Conservation (phyloP, 2,329 filamentous ascomycete species). For the Talaromyces marneffei region DNA sequence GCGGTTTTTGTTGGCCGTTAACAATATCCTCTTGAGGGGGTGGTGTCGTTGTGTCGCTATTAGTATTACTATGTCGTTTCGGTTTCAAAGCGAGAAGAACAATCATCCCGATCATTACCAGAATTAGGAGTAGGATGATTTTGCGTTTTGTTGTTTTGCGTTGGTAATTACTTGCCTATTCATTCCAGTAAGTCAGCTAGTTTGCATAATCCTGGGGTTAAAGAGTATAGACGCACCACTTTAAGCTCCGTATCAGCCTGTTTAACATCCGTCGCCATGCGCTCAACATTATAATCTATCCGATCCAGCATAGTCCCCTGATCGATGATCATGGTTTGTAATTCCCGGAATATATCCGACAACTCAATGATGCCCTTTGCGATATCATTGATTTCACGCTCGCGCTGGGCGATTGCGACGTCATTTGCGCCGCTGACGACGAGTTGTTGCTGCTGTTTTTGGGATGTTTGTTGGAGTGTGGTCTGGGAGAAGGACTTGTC, state of each 20-base stretch:
- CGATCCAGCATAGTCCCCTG: slow-evolving; percentile 87
- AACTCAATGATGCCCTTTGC: slow-evolving; percentile 97
- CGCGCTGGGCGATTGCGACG: slow-evolving; percentile 78
- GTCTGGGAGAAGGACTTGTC: slow-evolving; percentile 89
- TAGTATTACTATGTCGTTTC: slow-evolving; percentile 41
- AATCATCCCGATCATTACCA: slow-evolving; percentile 80
- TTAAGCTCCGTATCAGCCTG: slow-evolving; percentile 87
- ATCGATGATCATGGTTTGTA: slow-evolving; percentile 92
- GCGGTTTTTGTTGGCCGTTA: neutral
- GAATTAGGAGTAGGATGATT: slow-evolving; percentile 78
- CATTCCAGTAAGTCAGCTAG: neutral
- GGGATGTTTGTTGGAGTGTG: slow-evolving; percentile 71
- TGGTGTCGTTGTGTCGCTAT: slow-evolving; percentile 8
- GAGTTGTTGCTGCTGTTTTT: slow-evolving; percentile 34
- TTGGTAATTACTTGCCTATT: slow-evolving; percentile 76
- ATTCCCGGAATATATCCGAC: slow-evolving; percentile 90
- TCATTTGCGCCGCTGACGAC: slow-evolving; percentile 58
- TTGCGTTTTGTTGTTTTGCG: slow-evolving; percentile 83
- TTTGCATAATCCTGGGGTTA: neutral
- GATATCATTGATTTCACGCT: slow-evolving; percentile 95
- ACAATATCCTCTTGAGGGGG: neutral
- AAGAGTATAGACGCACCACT: slow-evolving; percentile 46
- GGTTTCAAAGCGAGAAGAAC: slow-evolving; percentile 79
- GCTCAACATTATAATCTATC: slow-evolving; percentile 96
- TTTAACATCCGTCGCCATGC: slow-evolving; percentile 90